phyloP scores from a whole-genome alignment of 2,329 filamentous ascomycete species.

The Fusarium avenaceum region DNA sequence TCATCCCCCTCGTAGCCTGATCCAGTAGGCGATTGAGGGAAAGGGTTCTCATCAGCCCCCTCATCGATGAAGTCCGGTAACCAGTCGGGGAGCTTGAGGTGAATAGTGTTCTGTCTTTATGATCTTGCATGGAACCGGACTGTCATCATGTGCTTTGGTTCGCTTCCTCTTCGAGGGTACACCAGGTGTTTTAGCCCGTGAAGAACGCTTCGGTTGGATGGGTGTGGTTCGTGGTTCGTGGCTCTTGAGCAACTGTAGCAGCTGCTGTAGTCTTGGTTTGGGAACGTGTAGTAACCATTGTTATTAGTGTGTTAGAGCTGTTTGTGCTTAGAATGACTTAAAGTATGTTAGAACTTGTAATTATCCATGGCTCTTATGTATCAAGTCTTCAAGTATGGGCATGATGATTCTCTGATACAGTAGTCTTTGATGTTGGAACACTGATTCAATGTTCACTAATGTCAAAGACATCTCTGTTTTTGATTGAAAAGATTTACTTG shows the following conservation, averaged over 20 bases:
- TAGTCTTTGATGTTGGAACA: conserved; percentile 2
- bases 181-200: background rate
- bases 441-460: conserved; percentile 1
- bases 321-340: background rate
- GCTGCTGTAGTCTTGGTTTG: background rate
- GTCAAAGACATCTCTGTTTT: background rate
- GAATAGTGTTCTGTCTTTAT: background rate
- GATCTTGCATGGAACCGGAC: conserved; percentile 14
- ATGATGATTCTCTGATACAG: background rate
- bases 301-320: background rate
- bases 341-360: background rate
- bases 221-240: background rate
- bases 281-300: conserved; percentile 18
- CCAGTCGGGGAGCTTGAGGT: background rate
- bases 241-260: background rate
- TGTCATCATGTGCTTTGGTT: background rate
- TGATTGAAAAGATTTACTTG: background rate
- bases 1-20: background rate
- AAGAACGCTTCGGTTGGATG: background rate
- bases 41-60: background rate
- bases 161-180: conserved; percentile 14
- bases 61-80: background rate
- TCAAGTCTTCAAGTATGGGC: background rate
- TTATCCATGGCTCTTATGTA: conserved; percentile 7
- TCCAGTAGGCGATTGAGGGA: background rate